These are phyloP conservation scores for Pichia ethanolica DNA, from an alignment of 805 yeast species.

Conservation along the genomic window DNA sequence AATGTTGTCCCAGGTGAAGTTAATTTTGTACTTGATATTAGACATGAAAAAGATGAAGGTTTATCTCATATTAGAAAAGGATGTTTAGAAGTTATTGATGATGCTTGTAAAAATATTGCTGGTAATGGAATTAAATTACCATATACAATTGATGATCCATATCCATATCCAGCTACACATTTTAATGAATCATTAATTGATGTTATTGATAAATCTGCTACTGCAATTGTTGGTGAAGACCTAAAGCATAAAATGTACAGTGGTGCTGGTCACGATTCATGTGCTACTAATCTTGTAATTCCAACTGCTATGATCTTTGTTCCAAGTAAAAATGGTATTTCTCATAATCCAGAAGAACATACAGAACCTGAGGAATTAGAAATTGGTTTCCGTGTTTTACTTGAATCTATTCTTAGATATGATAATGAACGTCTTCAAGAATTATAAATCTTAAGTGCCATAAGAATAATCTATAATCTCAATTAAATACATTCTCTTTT, in stretches of 20 bases:
- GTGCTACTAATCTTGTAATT: conserved; percentile 44
- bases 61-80: conserved; percentile 33
- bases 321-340: conserved; percentile 59
- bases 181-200: conserved; percentile 46
- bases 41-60: conserved; percentile 45
- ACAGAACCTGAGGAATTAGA: conserved; percentile 58
- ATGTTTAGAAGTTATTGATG: conserved; percentile 25
- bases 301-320: conserved; percentile 74
- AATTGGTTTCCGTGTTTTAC: conserved; percentile 48
- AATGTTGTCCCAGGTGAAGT: conserved; percentile 63
- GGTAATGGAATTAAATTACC: conserved; percentile 34
- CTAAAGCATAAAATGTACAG: conserved; percentile 42
- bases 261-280: conserved; percentile 74
- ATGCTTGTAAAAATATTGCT: conserved; percentile 20
- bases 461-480: neutral
- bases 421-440: conserved; percentile 15
- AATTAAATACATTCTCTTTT: too few species aligned
- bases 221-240: conserved; percentile 39
- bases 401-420: conserved; percentile 37
- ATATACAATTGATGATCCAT: conserved; percentile 36
- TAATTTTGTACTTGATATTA: conserved; percentile 50
- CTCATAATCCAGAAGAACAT: conserved; percentile 63
- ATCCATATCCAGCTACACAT: conserved; percentile 38
- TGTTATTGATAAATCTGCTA: conserved; percentile 47
- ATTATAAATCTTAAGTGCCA: neutral